phyloP scores from a whole-genome alignment of 495 filamentous ascomycete species.

The Immersiella caudata region DNA sequence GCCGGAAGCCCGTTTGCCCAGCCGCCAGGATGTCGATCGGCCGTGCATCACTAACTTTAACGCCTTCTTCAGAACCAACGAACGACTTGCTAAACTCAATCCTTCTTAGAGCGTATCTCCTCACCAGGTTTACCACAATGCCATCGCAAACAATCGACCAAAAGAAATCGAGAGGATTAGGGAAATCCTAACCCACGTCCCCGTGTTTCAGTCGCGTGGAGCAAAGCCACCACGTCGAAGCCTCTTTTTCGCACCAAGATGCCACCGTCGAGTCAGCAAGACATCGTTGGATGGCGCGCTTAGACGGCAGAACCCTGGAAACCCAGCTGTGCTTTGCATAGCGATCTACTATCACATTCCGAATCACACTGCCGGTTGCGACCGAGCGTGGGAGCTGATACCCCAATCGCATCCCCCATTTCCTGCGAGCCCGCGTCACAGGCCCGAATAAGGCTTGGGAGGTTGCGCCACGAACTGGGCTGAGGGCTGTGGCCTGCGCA shows the following conservation, averaged over 20 bases:
- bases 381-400: background rate
- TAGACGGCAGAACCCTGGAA: background rate
- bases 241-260: background rate
- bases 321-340: background rate
- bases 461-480: background rate
- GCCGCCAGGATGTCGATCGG: no score
- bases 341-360: background rate
- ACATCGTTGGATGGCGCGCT: background rate
- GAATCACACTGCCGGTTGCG: background rate
- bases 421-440: background rate
- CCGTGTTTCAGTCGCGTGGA: conserved; percentile 4
- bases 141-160: background rate
- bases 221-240: background rate
- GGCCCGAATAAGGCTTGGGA: background rate
- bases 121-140: background rate
- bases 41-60: no score
- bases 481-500: background rate
- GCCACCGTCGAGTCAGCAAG: conserved; percentile 6
- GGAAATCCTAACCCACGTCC: background rate
- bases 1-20: no score
- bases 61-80: no score
- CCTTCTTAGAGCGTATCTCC: no score
- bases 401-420: background rate
- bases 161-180: background rate
- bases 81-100: no score